These are phyloP conservation scores for Prunus persica DNA, from an alignment of 306 rosid species.

Conservation along the genomic window DNA sequence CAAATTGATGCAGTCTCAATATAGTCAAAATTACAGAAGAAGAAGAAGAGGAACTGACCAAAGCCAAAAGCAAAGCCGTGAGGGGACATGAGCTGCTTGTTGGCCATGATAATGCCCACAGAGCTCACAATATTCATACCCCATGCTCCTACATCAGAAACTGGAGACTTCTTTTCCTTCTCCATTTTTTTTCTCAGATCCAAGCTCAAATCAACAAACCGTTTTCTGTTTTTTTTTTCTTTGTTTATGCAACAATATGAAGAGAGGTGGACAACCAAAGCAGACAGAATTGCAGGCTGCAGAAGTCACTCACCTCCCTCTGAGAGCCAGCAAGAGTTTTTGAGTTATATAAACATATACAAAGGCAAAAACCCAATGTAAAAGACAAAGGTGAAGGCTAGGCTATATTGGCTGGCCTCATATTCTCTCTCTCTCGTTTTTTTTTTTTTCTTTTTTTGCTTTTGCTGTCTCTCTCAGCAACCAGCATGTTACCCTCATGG, in stretches of 20 bases:
- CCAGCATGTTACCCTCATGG: constrained; percentile 18
- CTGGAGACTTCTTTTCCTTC: constrained; percentile 32
- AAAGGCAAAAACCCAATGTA: neutral
- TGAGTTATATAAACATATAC: neutral
- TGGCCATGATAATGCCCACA: constrained; percentile 58
- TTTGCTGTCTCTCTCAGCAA: constrained; percentile 18
- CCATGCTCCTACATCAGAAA: constrained; percentile 59
- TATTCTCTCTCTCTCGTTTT: neutral
- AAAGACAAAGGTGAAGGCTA: constrained; percentile 8
- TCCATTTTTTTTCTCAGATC: constrained; percentile 16
- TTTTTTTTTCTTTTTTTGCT: neutral
- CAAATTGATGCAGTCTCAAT: neutral
- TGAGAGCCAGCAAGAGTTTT: neutral
- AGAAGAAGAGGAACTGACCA: constrained; percentile 29
- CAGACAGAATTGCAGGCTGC: constrained; percentile 19
- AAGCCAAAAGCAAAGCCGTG: constrained; percentile 49
- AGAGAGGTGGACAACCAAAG: constrained; percentile 20
- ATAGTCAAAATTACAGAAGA: neutral
- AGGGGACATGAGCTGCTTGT: constrained; percentile 55
- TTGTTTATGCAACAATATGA: neutral
- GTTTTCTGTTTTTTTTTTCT: neutral
- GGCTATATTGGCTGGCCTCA: constrained; percentile 21
- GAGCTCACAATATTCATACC: constrained; percentile 57
- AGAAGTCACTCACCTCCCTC: constrained; percentile 18
- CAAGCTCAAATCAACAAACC: neutral